These are phyloP conservation scores for Pseudocercospora fijiensis DNA, from an alignment of 2,329 filamentous ascomycete genomes.

Conservation along the genomic window DNA sequence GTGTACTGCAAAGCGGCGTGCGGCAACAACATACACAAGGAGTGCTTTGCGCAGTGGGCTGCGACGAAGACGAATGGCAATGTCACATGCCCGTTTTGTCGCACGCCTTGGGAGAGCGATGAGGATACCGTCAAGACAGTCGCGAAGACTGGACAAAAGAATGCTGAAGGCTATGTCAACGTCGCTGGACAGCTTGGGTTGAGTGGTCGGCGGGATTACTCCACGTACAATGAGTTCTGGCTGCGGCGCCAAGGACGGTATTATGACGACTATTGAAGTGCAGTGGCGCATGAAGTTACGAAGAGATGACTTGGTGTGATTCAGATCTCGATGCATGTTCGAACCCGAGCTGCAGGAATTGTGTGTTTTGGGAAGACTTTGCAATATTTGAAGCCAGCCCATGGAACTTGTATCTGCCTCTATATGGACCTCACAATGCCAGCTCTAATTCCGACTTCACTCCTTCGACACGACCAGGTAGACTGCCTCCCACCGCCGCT, in stretches of 20 bases:
- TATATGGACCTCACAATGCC: neutral
- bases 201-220: constrained; percentile 33
- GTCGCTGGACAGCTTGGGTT: constrained; percentile 36
- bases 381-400: neutral
- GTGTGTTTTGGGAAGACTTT: neutral
- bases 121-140: constrained; percentile 28
- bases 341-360: neutral
- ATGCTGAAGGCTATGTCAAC: constrained; percentile 38
- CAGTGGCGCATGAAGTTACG: neutral
- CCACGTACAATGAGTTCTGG: constrained; percentile 35
- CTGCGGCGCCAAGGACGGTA: constrained; percentile 17
- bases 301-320: neutral
- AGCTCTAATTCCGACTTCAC: neutral
- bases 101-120: constrained; percentile 31
- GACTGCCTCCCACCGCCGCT: neutral
- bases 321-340: neutral
- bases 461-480: neutral
- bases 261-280: neutral
- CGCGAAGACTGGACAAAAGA: constrained; percentile 26
- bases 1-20: constrained; percentile 62
- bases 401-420: neutral
- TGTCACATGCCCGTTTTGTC: constrained; percentile 38
- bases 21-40: constrained; percentile 62
- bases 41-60: constrained; percentile 57
- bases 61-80: constrained; percentile 27